Evolutionary conservation across 1,284 basidiomycete species (phyloP), one percentile per base, ranked within the genome.

Genomic region (Trichosporon ovoides): DNA sequence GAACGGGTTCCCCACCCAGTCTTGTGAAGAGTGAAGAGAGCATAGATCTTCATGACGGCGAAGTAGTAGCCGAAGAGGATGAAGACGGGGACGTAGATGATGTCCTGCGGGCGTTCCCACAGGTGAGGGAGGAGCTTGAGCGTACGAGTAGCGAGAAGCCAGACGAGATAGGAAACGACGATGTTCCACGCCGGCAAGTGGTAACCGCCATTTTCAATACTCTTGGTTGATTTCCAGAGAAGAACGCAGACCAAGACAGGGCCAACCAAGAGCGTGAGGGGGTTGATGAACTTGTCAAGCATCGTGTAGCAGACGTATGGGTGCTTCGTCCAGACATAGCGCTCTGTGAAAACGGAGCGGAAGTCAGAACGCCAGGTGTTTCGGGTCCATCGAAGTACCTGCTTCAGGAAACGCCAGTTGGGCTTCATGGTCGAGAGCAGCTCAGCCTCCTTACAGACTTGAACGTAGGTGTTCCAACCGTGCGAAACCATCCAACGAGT

Each of bases 401-500:
- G 91, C 77, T 92, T 91, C 73, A 94, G 79, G 80, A 94, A 94
- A 53, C 90, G 82, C 91, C 90, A 94, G 78, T 94, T 90, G 38
- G 91, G 91, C 77, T 95, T 95, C 91, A 93, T 95, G 53, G 91
- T 94, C 76, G 86, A 89, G 55, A 92, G 80, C 38, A 94, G 80
- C 78, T 93, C 91, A 13, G 89, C 90, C 78, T 93, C 90, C 73
- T 85, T 85, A 81, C 89, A 93, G 69, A 86, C 87, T 73, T 94
- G 91, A 46, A 93, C 89, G 74, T 91, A 92, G 16, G 91, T 94
- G 75, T 83, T 87, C 91, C 91, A 95, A 16, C 91, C 90, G 71
- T 93, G 89, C 72, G 84, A 87, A 61, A 94, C 91, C 88, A 93
- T 91, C 91, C 91, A 95, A 35, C 91, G 81, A n/a, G 91, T 94